Evolutionary conservation across 805 yeast genomes (phyloP), one percentile per base, ranked within the genome.

Genomic region (Groenewaldozyma salmanticensis): DNA sequence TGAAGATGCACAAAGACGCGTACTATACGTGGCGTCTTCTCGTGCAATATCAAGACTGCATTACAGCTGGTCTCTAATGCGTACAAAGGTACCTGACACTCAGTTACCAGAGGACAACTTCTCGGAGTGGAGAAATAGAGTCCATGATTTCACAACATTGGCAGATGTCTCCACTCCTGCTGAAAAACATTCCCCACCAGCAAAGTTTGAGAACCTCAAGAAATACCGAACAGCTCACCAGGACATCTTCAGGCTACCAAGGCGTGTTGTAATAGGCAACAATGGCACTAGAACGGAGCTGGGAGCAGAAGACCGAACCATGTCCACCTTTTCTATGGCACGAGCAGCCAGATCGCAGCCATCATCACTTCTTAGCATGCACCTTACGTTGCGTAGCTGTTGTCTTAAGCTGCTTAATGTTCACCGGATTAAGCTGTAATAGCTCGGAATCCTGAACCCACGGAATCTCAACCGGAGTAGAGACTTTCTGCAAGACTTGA

Each of bases 21-120:
- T 54, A 27, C 45, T 52, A 13, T 57, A 55, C 27, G 62, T 57
- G 2, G 60, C 52, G 1, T 42, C 52, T 5, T 49, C 60, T 4
- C 42, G 62, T 11, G 60, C 62, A 6, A 44, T 42, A 13, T 6
- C 35, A 7, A 17, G 13, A 41, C 21, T 38, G 19, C 31, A 31
- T 21, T 19, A 21, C 16, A 40, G 35, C 16, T 27, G 16, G n/a
- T 15, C 35, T 15, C 17, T 15, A 27, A 18, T 11, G 7, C 5
- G 27, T 38, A 19, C 13, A 19, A 5, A 15, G 15, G 16, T n/a
- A 13, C 17, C 11, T 6, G 7, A 5, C 27, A 16, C 17, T 16
- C 20, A 13, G 13, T 21, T 11, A 34, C 21, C 15, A 31, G 4
- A 7, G 17, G 7, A 11, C 7, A 15, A 15, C 13, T 11, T n/a